These are phyloP conservation scores for Penicillium polonicum DNA, from an alignment of 2,329 filamentous ascomycete species.

Conservation along the genomic window DNA sequence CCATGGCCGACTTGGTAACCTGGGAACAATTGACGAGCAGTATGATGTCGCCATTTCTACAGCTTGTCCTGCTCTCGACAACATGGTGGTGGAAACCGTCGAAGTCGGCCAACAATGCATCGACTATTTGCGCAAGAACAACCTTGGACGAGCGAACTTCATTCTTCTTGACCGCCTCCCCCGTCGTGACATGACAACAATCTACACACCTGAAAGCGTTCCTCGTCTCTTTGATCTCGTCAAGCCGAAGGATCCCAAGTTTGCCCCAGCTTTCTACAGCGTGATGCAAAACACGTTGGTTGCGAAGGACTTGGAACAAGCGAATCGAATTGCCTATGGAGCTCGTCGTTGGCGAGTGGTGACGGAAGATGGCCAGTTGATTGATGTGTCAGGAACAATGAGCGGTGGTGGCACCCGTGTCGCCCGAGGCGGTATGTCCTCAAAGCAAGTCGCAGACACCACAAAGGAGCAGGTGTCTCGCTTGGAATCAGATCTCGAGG, in stretches of 20 bases:
- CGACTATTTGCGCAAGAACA: slow-evolving; percentile 95
- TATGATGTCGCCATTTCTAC: slow-evolving; percentile 99
- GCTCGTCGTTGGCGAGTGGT: slow-evolving; percentile 93
- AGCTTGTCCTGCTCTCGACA: slow-evolving; percentile 85
- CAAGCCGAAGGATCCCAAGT: slow-evolving; percentile 81
- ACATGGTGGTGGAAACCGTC: slow-evolving; percentile 94
- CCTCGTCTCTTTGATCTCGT: slow-evolving; percentile 92
- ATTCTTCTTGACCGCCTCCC: slow-evolving; percentile 90
- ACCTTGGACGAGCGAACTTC: slow-evolving; percentile 93
- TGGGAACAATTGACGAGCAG: slow-evolving; percentile 87
- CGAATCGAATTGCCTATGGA: slow-evolving; percentile 94
- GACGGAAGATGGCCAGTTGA: slow-evolving; percentile 89
- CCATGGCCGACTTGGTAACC: slow-evolving; percentile 88
- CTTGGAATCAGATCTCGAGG: slow-evolving; percentile 82
- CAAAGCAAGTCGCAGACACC: slow-evolving; percentile 83
- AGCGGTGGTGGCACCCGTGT: slow-evolving; percentile 90
- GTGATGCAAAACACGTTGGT: slow-evolving; percentile 94
- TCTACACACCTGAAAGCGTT: slow-evolving; percentile 87
- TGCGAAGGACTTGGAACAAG: slow-evolving; percentile 87
- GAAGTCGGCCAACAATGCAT: slow-evolving; percentile 98
- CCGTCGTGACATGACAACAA: slow-evolving; percentile 70
- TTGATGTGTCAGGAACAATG: slow-evolving; percentile 98
- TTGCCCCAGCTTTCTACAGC: slow-evolving; percentile 89
- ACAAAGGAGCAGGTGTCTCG: slow-evolving; percentile 85
- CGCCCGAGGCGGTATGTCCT: slow-evolving; percentile 93